These are phyloP conservation scores for Dissoconium aciculare DNA, from an alignment of 2,329 filamentous ascomycete genomes.

Conservation along the genomic window DNA sequence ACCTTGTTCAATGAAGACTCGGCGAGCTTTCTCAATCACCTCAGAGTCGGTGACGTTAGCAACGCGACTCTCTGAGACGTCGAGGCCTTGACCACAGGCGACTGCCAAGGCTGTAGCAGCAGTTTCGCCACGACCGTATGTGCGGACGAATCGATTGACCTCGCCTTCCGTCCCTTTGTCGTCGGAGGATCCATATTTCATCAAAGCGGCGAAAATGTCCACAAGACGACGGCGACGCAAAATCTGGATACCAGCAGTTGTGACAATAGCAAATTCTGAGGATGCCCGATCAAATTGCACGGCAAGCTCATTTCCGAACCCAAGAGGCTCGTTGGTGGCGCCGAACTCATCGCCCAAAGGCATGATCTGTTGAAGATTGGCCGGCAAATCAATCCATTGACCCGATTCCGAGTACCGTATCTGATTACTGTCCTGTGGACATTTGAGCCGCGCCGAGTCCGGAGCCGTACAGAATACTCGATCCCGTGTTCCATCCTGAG, in stretches of 20 bases:
- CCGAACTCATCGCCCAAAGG: conserved; percentile 59
- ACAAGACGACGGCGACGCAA: conserved; percentile 72
- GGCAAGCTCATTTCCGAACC: conserved; percentile 88
- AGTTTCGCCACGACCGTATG: conserved; percentile 79
- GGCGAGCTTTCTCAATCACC: conserved; percentile 69
- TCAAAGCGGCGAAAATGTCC: conserved; percentile 75
- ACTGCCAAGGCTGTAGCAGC: conserved; percentile 85
- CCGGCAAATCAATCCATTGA: conserved; percentile 61
- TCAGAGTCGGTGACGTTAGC: conserved; percentile 64
- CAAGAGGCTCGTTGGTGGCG: conserved; percentile 50
- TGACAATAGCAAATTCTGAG: conserved; percentile 78
- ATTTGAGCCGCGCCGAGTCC: conserved; percentile 69
- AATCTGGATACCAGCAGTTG: conserved; percentile 78
- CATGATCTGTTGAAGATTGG: conserved; percentile 64
- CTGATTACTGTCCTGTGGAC: conserved; percentile 34
- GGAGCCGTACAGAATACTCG: conserved; percentile 73
- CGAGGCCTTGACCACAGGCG: conserved; percentile 82
- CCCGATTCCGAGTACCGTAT: conserved; percentile 62
- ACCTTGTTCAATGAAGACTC: conserved; percentile 82
- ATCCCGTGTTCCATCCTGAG: conserved; percentile 32
- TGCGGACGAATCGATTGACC: conserved; percentile 65
- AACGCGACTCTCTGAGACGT: conserved; percentile 57
- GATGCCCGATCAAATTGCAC: conserved; percentile 81
- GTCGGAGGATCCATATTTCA: conserved; percentile 48
- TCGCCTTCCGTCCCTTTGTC: conserved; percentile 71